Evolutionary conservation across 148 eudicot genomes (phyloP).

Genomic region (Polygonum maritimum): DNA sequence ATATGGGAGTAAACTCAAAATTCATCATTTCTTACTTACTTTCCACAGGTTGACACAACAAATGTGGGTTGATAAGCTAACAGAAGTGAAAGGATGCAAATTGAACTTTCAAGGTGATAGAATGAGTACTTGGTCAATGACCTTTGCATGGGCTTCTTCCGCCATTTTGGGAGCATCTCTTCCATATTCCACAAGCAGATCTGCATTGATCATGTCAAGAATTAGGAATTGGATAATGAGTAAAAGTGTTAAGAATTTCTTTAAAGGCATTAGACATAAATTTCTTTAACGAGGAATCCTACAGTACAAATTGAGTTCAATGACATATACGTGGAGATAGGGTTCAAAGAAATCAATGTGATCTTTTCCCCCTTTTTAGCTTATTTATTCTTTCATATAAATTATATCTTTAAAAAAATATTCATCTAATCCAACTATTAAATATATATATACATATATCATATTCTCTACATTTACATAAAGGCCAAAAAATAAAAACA

Average conservation of each 20-base stretch:
- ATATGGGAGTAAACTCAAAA: neutral
- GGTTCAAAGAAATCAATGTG: too few relatives aligned
- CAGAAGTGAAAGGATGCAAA: slow-evolving; percentile 1
- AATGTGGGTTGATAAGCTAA: neutral
- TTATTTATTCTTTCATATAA: too few relatives aligned
- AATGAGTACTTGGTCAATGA: slow-evolving; percentile 64
- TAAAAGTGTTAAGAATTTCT: neutral
- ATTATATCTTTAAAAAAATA: too few relatives aligned
- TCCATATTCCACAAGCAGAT: slow-evolving; percentile 85
- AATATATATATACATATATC: too few relatives aligned
- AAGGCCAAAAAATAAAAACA: too few relatives aligned
- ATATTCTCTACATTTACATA: too few relatives aligned
- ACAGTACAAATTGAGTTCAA: too few relatives aligned
- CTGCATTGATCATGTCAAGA: slow-evolving; percentile 58
- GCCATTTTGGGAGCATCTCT: slow-evolving; percentile 99
- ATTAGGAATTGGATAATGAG: slow-evolving; percentile 9
- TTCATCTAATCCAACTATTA: too few relatives aligned
- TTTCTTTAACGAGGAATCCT: neutral
- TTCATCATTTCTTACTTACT: neutral
- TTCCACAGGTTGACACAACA: neutral
- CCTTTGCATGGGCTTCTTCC: slow-evolving; percentile 85
- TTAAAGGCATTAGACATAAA: neutral
- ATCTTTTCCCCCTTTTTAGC: too few relatives aligned
- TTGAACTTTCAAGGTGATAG: too few relatives aligned
- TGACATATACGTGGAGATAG: too few relatives aligned